These are phyloP conservation scores for Rossbeevera mucosa DNA, from an alignment of 768 basidiomycete species.

Conservation along the genomic window DNA sequence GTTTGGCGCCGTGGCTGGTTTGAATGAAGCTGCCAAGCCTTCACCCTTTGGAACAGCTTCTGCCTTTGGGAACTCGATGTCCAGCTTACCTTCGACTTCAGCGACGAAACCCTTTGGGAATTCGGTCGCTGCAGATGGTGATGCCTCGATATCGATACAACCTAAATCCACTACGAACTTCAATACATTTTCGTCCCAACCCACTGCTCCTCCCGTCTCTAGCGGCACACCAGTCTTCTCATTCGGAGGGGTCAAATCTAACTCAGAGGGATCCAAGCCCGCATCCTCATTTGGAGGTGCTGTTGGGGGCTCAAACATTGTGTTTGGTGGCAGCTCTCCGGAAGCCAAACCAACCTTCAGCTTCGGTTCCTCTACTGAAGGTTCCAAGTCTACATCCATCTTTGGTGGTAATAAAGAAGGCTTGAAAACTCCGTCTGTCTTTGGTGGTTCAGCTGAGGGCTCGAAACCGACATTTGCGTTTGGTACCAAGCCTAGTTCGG, in stretches of 20 bases:
- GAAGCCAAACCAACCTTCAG: slow-evolving; percentile 14
- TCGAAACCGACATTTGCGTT: slow-evolving; percentile 9
- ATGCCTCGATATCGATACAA: slow-evolving; percentile 19
- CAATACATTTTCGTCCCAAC: slow-evolving; percentile 15
- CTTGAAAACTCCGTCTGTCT: slow-evolving; percentile 1
- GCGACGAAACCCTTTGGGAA: slow-evolving; percentile 16
- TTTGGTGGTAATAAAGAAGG: slow-evolving; percentile 7
- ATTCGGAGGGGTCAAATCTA: slow-evolving; percentile 16
- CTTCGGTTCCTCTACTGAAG: slow-evolving; percentile 11
- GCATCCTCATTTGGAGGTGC: slow-evolving; percentile 15
- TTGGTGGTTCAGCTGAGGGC: slow-evolving; percentile 5
- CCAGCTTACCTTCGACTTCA: slow-evolving; percentile 11
- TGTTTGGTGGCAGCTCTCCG: slow-evolving; percentile 3
- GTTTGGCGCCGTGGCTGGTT: slow-evolving; percentile 13
- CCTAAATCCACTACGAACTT: slow-evolving; percentile 18
- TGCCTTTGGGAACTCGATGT: slow-evolving; percentile 21
- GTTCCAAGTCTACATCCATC: slow-evolving; percentile 11
- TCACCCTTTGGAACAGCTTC: slow-evolving; percentile 14
- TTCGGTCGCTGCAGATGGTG: slow-evolving; percentile 6
- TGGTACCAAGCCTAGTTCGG: slow-evolving; percentile 5
- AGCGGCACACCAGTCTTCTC: slow-evolving; percentile 15
- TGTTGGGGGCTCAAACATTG: slow-evolving; percentile 1
- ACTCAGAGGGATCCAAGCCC: slow-evolving; percentile 15
- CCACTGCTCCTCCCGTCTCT: slow-evolving; percentile 14
- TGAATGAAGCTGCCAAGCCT: slow-evolving; percentile 24